These are phyloP conservation scores for Colletotrichum nymphaeae DNA, from an alignment of 2,329 filamentous ascomycete genomes.

Conservation along the genomic window DNA sequence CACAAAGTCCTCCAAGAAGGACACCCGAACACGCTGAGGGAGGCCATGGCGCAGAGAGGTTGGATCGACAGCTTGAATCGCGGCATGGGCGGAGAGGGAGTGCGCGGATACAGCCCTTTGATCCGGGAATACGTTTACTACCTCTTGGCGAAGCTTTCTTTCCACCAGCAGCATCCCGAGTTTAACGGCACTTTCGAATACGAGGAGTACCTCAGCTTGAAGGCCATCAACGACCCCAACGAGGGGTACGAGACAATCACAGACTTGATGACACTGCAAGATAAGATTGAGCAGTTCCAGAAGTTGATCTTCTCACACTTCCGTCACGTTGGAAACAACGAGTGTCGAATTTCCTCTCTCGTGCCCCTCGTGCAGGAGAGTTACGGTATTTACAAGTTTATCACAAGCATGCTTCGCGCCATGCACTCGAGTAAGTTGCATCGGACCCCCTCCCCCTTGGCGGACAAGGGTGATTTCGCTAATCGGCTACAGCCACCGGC, in stretches of 20 bases:
- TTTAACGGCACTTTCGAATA: conserved; percentile 99
- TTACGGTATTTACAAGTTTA: conserved; percentile 99
- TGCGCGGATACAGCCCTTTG: conserved; percentile 90
- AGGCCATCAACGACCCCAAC: conserved; percentile 98
- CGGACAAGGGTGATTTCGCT: conserved; percentile 33
- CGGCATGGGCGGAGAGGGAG: conserved; percentile 83
- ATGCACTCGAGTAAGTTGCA: conserved; percentile 87
- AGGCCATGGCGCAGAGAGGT: conserved; percentile 86
- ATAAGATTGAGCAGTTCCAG: conserved; percentile 98
- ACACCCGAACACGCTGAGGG: conserved; percentile 86
- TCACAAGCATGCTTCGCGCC: conserved; percentile 97
- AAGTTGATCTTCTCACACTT: conserved; percentile 99
- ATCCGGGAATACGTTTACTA: conserved; percentile 98
- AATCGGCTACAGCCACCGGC: conserved; percentile 74
- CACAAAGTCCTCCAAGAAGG: conserved; percentile 98
- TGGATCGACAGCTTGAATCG: conserved; percentile 95
- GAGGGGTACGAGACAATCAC: conserved; percentile 97
- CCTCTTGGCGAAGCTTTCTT: conserved; percentile 92
- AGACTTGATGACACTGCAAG: conserved; percentile 95
- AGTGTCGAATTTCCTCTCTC: conserved; percentile 93
- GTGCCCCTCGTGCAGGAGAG: conserved; percentile 96
- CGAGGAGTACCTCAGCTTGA: conserved; percentile 97
- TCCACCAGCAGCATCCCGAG: conserved; percentile 95
- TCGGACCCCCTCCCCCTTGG: not conserved
- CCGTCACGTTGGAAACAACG: conserved; percentile 89